phyloP scores from a whole-genome alignment of 371 early-diverging fungal species.

The Mortierella sp. region DNA sequence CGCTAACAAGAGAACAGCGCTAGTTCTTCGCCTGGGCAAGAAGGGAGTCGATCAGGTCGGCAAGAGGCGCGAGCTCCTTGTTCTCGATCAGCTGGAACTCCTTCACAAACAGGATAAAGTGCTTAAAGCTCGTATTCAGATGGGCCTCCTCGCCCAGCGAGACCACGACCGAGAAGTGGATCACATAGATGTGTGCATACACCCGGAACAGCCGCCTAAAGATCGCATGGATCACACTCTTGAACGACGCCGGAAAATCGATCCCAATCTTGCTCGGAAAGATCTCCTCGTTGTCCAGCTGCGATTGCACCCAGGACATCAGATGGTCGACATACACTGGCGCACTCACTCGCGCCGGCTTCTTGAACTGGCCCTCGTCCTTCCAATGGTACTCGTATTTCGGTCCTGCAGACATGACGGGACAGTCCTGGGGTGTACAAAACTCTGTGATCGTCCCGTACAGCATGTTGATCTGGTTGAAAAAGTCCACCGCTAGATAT shows the following conservation, averaged over 20 bases:
- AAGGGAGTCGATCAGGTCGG: conserved; percentile 70
- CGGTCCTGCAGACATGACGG: conserved; percentile 89
- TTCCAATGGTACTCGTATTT: conserved; percentile 87
- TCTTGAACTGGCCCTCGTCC: conserved; percentile 80
- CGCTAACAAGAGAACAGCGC: background rate
- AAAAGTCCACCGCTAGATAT: conserved; percentile 86
- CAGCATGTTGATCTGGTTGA: conserved; percentile 92
- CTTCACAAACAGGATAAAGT: conserved; percentile 87
- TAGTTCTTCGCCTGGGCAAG: conserved; percentile 40
- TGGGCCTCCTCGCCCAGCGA: conserved; percentile 84
- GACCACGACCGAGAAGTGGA: conserved; percentile 79
- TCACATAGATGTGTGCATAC: conserved; percentile 90
- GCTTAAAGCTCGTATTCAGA: conserved; percentile 91
- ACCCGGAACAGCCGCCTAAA: conserved; percentile 87
- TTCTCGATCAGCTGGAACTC: conserved; percentile 83
- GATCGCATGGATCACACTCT: conserved; percentile 70
- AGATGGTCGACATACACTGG: conserved; percentile 87
- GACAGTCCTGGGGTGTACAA: conserved; percentile 84
- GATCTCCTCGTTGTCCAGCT: conserved; percentile 82
- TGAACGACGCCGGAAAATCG: conserved; percentile 59
- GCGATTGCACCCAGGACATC: conserved; percentile 85
- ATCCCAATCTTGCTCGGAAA: conserved; percentile 84
- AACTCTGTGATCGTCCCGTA: conserved; percentile 88
- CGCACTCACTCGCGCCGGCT: conserved; percentile 85
- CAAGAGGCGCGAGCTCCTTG: conserved; percentile 78